Percentiles rank a stretch among this genome's conserved stretches.
These are phyloP conservation scores for Mycena sanguinolenta DNA, from an alignment of 768 basidiomycete species.

Conservation along the genomic window DNA sequence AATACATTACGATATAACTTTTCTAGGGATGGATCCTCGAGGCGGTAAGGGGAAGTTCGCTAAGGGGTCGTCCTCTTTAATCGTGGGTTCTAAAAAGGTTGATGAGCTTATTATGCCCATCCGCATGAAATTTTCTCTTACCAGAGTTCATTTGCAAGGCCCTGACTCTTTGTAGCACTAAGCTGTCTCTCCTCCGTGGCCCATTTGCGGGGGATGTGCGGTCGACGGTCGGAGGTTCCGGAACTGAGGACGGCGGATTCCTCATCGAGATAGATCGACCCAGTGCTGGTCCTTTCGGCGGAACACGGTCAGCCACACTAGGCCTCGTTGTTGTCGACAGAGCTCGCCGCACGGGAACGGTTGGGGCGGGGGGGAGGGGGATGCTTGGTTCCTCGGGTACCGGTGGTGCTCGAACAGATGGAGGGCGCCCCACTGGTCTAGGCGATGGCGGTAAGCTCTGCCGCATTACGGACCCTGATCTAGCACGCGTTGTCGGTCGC, in stretches of 20 bases:
- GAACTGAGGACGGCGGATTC: not conserved
- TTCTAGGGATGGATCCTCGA: conserved; percentile 45
- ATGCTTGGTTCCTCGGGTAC: not conserved
- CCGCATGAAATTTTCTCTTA: not conserved
- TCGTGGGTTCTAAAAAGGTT: conserved; percentile 9
- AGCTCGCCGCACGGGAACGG: conserved; percentile 3
- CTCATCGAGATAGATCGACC: conserved; percentile 30
- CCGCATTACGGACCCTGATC: conserved; percentile 34
- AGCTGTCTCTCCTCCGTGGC: conserved; percentile 33
- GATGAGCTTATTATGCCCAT: not conserved
- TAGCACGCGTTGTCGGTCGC: conserved; percentile 3
- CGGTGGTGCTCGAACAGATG: conserved; percentile 13
- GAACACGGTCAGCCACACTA: conserved; percentile 12
- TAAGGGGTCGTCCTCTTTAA: conserved; percentile 44
- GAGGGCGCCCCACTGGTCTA: conserved; percentile 28
- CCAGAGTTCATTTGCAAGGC: conserved; percentile 28
- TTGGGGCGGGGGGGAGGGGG: conserved; percentile 19
- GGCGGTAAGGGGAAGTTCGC: conserved; percentile 57
- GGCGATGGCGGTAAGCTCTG: conserved; percentile 35
- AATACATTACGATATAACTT: conserved; percentile 25
- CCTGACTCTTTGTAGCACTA: conserved; percentile 36
- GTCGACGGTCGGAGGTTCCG: conserved; percentile 10
- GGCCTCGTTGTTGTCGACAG: conserved; percentile 16
- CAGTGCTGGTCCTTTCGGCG: conserved; percentile 14
- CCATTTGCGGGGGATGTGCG: conserved; percentile 22